Evolutionary conservation across 345 rosid species (phyloP).

Genomic region (Eucalyptus fibrosa): DNA sequence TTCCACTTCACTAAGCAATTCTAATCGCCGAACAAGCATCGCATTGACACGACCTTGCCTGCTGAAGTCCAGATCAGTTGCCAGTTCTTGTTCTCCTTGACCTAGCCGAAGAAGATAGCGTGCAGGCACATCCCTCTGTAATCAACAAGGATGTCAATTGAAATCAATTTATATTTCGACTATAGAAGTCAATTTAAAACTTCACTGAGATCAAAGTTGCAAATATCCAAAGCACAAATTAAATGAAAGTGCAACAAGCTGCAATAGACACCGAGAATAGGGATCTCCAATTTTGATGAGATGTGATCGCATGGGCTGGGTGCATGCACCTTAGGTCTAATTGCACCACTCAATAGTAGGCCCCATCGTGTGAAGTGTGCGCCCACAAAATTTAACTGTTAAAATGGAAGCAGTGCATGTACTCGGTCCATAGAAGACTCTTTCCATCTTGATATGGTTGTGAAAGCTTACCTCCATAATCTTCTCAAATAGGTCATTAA

Average conservation of each 20-base stretch:
- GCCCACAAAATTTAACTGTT: neutral
- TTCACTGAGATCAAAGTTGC: neutral
- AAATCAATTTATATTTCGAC: neutral
- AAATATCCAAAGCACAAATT: neutral
- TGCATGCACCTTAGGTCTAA: neutral
- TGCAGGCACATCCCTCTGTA: slow-evolving; percentile 98
- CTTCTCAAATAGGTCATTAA: slow-evolving; percentile 98
- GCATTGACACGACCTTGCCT: slow-evolving; percentile 98
- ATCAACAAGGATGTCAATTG: neutral
- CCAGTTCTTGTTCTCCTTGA: slow-evolving; percentile 99
- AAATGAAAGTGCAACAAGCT: neutral
- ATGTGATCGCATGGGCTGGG: neutral
- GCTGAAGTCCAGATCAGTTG: slow-evolving; percentile 96
- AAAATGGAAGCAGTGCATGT: neutral
- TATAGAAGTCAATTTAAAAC: neutral
- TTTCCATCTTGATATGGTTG: neutral
- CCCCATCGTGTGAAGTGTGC: neutral
- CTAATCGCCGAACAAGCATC: slow-evolving; percentile 95
- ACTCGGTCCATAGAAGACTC: neutral
- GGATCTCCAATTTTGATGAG: neutral
- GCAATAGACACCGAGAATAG: neutral
- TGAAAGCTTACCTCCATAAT: slow-evolving; percentile 62
- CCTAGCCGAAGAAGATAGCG: slow-evolving; percentile 98
- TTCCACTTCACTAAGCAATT: slow-evolving; percentile 87
- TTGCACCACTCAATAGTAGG: neutral